Conservation (phyloP, 2,329 filamentous ascomycete species). For the Tolypocladium sp. region DNA sequence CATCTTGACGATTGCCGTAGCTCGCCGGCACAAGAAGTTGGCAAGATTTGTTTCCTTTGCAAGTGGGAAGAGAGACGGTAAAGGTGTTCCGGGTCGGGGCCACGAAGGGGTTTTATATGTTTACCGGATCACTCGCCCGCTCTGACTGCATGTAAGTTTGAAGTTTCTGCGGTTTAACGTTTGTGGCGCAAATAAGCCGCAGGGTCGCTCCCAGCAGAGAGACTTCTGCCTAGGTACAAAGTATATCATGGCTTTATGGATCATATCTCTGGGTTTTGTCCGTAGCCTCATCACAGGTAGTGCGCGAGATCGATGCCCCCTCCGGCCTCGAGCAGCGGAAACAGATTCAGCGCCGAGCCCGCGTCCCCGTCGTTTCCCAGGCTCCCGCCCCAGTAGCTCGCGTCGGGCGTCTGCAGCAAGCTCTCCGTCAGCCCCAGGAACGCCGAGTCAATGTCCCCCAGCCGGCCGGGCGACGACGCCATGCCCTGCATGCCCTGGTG, state of each 20-base stretch:
- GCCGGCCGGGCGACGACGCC: constrained; percentile 16
- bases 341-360: constrained; percentile 37
- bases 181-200: neutral
- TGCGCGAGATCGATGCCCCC: constrained; percentile 43
- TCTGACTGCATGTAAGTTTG: too few relatives aligned
- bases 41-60: too few relatives aligned
- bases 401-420: constrained; percentile 31
- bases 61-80: too few relatives aligned
- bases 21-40: too few relatives aligned
- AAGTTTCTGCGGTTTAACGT: neutral
- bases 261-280: neutral
- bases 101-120: too few relatives aligned
- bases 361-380: constrained; percentile 31
- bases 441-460: constrained; percentile 26
- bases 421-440: constrained; percentile 28
- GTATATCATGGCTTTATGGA: neutral
- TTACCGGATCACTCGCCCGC: too few relatives aligned
- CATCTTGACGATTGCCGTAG: too few relatives aligned
- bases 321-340: constrained; percentile 39
- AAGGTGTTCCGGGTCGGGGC: too few relatives aligned
- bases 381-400: constrained; percentile 26
- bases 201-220: neutral
- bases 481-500: constrained; percentile 7
- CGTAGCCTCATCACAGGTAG: constrained; percentile 18
- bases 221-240: neutral